Conservation (phyloP, 331 rosid species). For the Rosa hybrid region DNA sequence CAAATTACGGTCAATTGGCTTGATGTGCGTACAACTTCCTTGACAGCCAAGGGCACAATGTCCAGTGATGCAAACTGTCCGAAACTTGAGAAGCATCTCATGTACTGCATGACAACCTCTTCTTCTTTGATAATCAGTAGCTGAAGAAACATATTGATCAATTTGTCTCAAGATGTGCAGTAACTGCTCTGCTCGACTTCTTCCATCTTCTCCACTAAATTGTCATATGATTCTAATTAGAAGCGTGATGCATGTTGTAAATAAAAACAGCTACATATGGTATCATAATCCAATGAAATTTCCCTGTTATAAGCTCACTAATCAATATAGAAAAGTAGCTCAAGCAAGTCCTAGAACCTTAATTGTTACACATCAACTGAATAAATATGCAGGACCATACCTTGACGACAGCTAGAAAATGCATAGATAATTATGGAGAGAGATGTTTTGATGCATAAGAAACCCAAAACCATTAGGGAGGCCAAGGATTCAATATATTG, state of each 20-base stretch:
- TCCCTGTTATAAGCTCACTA: background rate
- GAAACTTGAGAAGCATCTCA: slow-evolving; percentile 96
- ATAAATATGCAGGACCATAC: background rate
- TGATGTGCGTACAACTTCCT: slow-evolving; percentile 79
- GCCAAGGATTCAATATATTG: background rate
- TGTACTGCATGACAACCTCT: slow-evolving; percentile 93
- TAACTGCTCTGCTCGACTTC: slow-evolving; percentile 97
- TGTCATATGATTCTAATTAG: slow-evolving; percentile 38
- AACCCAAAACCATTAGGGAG: background rate
- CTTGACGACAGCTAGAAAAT: background rate
- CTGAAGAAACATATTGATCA: slow-evolving; percentile 84
- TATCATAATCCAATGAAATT: background rate
- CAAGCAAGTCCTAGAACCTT: background rate
- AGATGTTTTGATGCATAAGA: background rate
- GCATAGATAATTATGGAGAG: background rate
- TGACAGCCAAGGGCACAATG: slow-evolving; percentile 86
- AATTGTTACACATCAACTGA: background rate
- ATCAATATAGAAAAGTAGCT: background rate
- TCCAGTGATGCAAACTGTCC: slow-evolving; percentile 77
- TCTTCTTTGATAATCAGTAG: slow-evolving; percentile 82
- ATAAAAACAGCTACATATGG: background rate
- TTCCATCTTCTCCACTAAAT: slow-evolving; percentile 96
- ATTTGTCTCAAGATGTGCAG: slow-evolving; percentile 90
- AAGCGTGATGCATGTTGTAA: slow-evolving; percentile 4
- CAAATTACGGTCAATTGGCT: slow-evolving; percentile 68